Percentiles rank a stretch among this genome's conserved stretches.
Evolutionary conservation across 169 alveolate genomes (phyloP).

Genomic region (Plasmodium sp.): DNA sequence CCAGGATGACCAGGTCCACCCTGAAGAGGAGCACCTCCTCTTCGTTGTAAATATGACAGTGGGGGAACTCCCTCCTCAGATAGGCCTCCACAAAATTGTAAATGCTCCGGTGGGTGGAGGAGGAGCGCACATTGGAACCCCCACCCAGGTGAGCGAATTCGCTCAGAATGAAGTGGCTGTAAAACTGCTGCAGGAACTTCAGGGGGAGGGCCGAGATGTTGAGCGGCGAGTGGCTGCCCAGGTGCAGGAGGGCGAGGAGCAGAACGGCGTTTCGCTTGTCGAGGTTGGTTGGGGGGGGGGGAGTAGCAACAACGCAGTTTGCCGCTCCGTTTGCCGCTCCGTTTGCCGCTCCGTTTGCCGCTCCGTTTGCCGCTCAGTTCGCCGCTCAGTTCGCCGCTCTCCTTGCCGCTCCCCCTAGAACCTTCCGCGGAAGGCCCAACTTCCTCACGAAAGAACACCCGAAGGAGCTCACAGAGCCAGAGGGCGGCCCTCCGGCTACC

Average conservation of each 20-base stretch:
- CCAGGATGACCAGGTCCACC: slow-evolving; percentile 10
- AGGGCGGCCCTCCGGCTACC: background rate
- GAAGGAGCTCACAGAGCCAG: background rate
- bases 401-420: background rate
- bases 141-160: background rate
- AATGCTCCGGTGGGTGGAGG: slow-evolving; percentile 29
- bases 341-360: no score
- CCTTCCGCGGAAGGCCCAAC: background rate
- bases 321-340: no score
- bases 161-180: background rate
- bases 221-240: background rate
- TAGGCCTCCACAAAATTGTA: background rate
- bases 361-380: no score
- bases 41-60: slow-evolving; percentile 1
- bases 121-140: background rate
- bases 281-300: background rate
- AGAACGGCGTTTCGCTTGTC: slow-evolving; percentile 36
- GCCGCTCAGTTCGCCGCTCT: no score
- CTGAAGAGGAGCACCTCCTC: background rate
- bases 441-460: background rate
- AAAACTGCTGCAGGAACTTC: background rate
- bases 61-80: background rate
- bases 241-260: background rate
- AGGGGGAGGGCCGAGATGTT: slow-evolving; percentile 7
- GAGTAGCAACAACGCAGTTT: background rate